A percentile compares a stretch with the other conserved stretches of the same genome.
Evolutionary conservation across 2,329 filamentous ascomycete genomes (phyloP).

Genomic region (Paecilomyces niveus): DNA sequence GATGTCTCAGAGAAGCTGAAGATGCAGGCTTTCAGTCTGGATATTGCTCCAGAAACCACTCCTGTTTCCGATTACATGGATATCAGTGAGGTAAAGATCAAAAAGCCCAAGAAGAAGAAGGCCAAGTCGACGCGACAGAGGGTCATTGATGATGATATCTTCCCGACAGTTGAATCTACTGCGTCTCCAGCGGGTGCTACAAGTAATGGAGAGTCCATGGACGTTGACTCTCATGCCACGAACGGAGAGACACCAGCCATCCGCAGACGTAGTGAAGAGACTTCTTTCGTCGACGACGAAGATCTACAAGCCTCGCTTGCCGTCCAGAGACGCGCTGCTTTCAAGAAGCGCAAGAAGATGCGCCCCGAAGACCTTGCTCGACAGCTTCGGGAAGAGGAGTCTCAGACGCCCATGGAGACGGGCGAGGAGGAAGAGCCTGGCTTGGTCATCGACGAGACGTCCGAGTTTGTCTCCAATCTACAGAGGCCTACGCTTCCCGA

Average conservation of each 20-base stretch:
- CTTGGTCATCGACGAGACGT: slow-evolving; percentile 90
- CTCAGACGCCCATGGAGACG: slow-evolving; percentile 49
- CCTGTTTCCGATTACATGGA: slow-evolving; percentile 84
- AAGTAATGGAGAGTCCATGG: slow-evolving; percentile 56
- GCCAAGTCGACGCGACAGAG: slow-evolving; percentile 67
- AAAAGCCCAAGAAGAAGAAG: slow-evolving; percentile 86
- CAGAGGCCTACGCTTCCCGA: slow-evolving; percentile 58
- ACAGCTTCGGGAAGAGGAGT: slow-evolving; percentile 61
- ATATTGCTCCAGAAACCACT: slow-evolving; percentile 50
- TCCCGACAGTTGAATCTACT: slow-evolving; percentile 29
- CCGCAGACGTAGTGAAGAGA: slow-evolving; percentile 60
- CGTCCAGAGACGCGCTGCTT: slow-evolving; percentile 68
- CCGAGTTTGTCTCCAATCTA: slow-evolving; percentile 85
- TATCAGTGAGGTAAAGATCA: slow-evolving; percentile 78
- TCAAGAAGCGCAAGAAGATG: slow-evolving; percentile 87
- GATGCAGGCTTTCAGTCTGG: slow-evolving; percentile 66
- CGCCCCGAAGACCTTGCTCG: slow-evolving; percentile 81
- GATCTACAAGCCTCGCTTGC: slow-evolving; percentile 83
- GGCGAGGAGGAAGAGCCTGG: slow-evolving; percentile 56
- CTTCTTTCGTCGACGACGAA: slow-evolving; percentile 79
- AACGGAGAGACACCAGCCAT: slow-evolving; percentile 29
- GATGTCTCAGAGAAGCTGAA: slow-evolving; percentile 55
- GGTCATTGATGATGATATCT: slow-evolving; percentile 54
- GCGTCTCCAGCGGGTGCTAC: slow-evolving; percentile 15
- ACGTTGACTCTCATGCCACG: slow-evolving; percentile 56